Evolutionary conservation across 345 rosid genomes (phyloP).

Genomic region (sweet orange (Citrus sinensis)): DVS_A1.0 CM039162.1:324001-324500

Average conservation of each 20-base stretch:
- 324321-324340: not conserved
- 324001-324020: not conserved
- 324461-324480: not conserved
- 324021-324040: not conserved
- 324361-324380: slow-evolving; percentile 1
- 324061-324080: not conserved
- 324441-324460: not conserved
- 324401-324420: slow-evolving; percentile 44
- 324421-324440: slow-evolving; percentile 58
- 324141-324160: not conserved
- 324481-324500: not conserved
- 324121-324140: not conserved
- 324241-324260: too few species aligned
- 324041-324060: not conserved
- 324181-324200: not conserved
- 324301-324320: not conserved
- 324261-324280: too few species aligned
- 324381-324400: slow-evolving; percentile 17
- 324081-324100: not conserved
- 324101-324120: not conserved
- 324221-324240: not conserved
- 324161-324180: not conserved
- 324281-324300: not conserved
- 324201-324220: not conserved
- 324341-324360: not conserved